Base-by-base conservation (phyloP, 129 eudicot genomes). In the Tagetes erecta region DNA sequence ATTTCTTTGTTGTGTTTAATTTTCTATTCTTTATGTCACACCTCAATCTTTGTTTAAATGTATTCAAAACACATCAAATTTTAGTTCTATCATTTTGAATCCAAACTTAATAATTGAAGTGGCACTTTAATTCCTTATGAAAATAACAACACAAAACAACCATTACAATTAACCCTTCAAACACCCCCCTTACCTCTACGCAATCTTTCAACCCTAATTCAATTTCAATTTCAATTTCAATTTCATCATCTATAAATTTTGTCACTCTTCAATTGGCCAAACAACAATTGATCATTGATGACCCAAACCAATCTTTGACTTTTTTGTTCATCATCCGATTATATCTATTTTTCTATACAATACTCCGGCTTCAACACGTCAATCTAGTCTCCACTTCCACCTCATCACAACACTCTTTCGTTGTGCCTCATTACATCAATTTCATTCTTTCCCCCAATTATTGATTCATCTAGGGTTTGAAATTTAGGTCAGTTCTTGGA, bases 281-380 rank as follows among this genome's bases (percentile, higher is more conserved):
- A 37, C 40, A 57, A 10, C 62, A 34, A 57, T 58, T 42, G 68
- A 72, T 68, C 13, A 41, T 6, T 42, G 73, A 76, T 75, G 39
- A 69, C 71, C 52, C 44, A 60, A 78, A 71, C 72, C 73, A 78
- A 71, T 79, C 73, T 79, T 79, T 79, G 83, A 79, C 83, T 72
- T 79, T 64, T 51, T 50, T 75, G 58, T 10, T 68, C 20, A 3
- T 44, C 76, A 39, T 50, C 64, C 70, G n/a, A 36, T 75, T 75
- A 49, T 64, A 60, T 8, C 6, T 3, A 60, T 42, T 59, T 9
- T 74, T 45, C 27, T 64, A 73, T 34, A 79, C 73, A n/a, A 8
- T 50, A 78, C 67, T 49, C 82, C 77, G 71, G 76, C 27, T 78
- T 71, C 82, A 63, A 78, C 78, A 78, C 82, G 77, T 71, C 78